phyloP scores from a whole-genome alignment of 2,329 filamentous ascomycete genomes.

The Colletotrichum siamense region DNA sequence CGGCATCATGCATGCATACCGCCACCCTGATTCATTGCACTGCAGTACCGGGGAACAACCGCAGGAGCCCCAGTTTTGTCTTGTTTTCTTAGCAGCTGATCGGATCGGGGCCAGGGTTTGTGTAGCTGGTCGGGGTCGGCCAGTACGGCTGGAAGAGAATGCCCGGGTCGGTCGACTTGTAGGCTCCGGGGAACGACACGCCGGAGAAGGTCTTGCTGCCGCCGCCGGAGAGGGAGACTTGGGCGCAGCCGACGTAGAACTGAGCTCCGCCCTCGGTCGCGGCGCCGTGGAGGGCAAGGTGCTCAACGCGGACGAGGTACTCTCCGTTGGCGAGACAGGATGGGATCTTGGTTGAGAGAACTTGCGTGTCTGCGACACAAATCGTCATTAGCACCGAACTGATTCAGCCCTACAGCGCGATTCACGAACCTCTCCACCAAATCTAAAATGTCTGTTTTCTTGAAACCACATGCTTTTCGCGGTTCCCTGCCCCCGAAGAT shows the following conservation, averaged over 20 bases:
- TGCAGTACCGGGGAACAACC: neutral
- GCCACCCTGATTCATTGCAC: neutral
- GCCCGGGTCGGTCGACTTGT: slow-evolving; percentile 44
- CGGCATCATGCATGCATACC: neutral
- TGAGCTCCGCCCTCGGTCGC: slow-evolving; percentile 46
- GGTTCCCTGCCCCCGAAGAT: neutral
- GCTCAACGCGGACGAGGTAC: slow-evolving; percentile 55
- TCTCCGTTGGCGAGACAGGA: slow-evolving; percentile 36
- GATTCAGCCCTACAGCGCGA: slow-evolving; percentile 8
- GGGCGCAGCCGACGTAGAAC: slow-evolving; percentile 49
- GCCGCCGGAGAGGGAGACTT: slow-evolving; percentile 45
- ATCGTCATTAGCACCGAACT: neutral
- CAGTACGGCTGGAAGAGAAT: slow-evolving; percentile 49
- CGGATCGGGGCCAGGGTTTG: slow-evolving; percentile 22
- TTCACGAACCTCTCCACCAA: neutral
- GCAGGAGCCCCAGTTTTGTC: neutral
- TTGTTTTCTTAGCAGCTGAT: slow-evolving; percentile 23
- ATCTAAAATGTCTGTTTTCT: neutral
- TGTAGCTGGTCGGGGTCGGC: slow-evolving; percentile 43
- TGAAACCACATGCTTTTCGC: neutral
- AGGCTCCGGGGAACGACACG: slow-evolving; percentile 48
- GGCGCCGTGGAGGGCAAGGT: slow-evolving; percentile 52
- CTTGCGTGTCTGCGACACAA: neutral
- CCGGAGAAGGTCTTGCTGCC: slow-evolving; percentile 38
- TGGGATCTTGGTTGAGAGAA: slow-evolving; percentile 7